Evolutionary conservation across 2,329 filamentous ascomycete genomes (phyloP).

Genomic region (Gnomoniopsis sp.): DNA sequence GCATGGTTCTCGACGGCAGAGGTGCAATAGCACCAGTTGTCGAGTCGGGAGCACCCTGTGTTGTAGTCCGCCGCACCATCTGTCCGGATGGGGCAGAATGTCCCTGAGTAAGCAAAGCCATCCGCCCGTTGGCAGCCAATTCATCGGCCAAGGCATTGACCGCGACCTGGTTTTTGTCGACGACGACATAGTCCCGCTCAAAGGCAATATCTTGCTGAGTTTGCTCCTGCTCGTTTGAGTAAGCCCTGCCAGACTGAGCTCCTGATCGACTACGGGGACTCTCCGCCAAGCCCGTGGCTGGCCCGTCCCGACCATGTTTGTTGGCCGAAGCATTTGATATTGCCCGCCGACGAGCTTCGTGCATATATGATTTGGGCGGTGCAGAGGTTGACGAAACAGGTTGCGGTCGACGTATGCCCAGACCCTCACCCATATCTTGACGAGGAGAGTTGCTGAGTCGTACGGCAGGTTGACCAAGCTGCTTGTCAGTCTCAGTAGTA

Average conservation of each 20-base stretch:
- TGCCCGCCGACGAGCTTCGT: conserved; percentile 36
- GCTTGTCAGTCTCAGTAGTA: conserved; percentile 31
- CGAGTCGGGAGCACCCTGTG: conserved; percentile 68
- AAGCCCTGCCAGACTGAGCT: neutral
- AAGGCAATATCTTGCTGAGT: conserved; percentile 85
- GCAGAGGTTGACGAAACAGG: conserved; percentile 47
- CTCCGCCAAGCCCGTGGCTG: conserved; percentile 23
- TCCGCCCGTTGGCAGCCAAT: conserved; percentile 75
- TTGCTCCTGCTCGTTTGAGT: conserved; percentile 56
- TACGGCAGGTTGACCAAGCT: conserved; percentile 26
- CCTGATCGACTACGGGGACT: conserved; percentile 2
- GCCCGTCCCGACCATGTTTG: conserved; percentile 30
- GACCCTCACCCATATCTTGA: conserved; percentile 44
- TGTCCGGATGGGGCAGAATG: conserved; percentile 55
- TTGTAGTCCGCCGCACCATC: conserved; percentile 73
- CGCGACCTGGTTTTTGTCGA: conserved; percentile 92
- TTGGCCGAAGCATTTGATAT: conserved; percentile 38
- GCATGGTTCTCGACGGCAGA: conserved; percentile 67
- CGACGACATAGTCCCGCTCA: conserved; percentile 90
- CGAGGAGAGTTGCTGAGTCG: conserved; percentile 41
- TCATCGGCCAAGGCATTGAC: conserved; percentile 97
- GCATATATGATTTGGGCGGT: conserved; percentile 37
- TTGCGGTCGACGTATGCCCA: conserved; percentile 49
- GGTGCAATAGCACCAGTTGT: conserved; percentile 66
- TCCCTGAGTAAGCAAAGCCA: conserved; percentile 46